Conservation (phyloP, 345 rosid species). For the Cardamine occulta region DNA sequence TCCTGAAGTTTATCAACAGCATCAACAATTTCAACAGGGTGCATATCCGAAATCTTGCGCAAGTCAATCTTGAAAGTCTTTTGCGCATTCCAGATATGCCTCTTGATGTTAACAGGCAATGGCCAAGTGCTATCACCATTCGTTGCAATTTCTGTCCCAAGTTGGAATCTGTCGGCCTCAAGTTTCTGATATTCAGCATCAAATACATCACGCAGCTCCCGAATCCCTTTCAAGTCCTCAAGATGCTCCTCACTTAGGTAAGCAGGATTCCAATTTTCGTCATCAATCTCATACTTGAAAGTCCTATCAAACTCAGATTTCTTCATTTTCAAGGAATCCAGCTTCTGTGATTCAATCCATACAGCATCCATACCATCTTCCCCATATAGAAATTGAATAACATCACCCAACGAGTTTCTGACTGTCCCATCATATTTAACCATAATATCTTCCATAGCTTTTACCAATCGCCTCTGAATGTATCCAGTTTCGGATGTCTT, state of each 20-base stretch:
- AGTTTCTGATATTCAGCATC: conserved; percentile 95
- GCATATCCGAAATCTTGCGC: conserved; percentile 80
- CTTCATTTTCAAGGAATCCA: conserved; percentile 93
- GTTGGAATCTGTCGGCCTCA: conserved; percentile 82
- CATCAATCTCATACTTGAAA: conserved; percentile 86
- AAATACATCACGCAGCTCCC: conserved; percentile 88
- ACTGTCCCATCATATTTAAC: conserved; percentile 99
- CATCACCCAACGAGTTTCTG: conserved; percentile 95
- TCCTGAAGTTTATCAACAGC: conserved; percentile 96
- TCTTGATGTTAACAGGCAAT: conserved; percentile 88
- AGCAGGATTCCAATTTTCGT: conserved; percentile 82
- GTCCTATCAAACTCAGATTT: conserved; percentile 73
- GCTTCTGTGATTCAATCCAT: conserved; percentile 94
- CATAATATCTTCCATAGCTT: conserved; percentile 99
- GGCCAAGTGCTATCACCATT: conserved; percentile 95
- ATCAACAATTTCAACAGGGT: conserved; percentile 97
- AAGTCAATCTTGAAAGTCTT: conserved; percentile 90
- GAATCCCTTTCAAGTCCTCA: conserved; percentile 87
- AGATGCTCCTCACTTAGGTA: conserved; percentile 80
- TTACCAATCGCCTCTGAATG: conserved; percentile 96
- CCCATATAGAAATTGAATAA: conserved; percentile 96
- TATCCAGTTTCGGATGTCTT: conserved; percentile 99
- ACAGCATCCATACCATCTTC: conserved; percentile 99
- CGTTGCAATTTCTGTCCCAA: conserved; percentile 91
- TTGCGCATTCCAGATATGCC: conserved; percentile 98